phyloP scores from a whole-genome alignment of 441 rosid genomes.

The Jatropha multifida region DNA sequence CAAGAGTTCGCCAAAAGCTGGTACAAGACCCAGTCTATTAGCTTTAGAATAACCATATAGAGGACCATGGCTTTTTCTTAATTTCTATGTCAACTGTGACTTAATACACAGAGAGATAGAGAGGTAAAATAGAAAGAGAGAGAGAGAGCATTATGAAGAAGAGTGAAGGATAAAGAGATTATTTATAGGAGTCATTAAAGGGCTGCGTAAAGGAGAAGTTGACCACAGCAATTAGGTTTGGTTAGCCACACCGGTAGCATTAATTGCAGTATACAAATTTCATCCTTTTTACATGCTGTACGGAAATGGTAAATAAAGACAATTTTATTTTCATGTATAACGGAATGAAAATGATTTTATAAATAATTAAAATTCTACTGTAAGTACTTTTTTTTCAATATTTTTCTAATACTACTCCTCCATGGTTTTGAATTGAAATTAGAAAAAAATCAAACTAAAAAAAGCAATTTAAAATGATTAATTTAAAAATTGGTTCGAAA shows the following conservation, averaged over 20 bases:
- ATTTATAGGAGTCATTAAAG: slow-evolving; percentile 46
- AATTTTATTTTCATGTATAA: no score
- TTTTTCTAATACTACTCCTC: no score
- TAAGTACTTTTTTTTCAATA: no score
- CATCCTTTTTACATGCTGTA: no score
- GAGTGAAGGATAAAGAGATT: slow-evolving; percentile 23
- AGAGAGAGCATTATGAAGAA: slow-evolving; percentile 18
- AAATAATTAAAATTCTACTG: no score
- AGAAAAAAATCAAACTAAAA: no score
- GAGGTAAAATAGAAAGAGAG: not conserved
- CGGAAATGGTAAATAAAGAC: no score
- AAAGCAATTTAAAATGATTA: no score
- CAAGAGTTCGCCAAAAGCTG: slow-evolving; percentile 70
- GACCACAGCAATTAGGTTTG: slow-evolving; percentile 36
- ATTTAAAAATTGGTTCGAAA: no score
- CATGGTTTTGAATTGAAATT: no score
- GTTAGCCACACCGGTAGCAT: slow-evolving; percentile 58
- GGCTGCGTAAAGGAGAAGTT: slow-evolving; percentile 26
- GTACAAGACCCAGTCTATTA: slow-evolving; percentile 60
- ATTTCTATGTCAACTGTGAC: not conserved
- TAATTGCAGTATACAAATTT: slow-evolving; percentile 29
- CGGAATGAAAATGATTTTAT: no score
- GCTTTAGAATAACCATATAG: slow-evolving; percentile 48
- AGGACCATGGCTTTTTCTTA: slow-evolving; percentile 44
- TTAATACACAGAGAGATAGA: not conserved